These are phyloP conservation scores for Dittrichia graveolens DNA, from an alignment of 129 eudicot species.

Conservation along the genomic window DNA sequence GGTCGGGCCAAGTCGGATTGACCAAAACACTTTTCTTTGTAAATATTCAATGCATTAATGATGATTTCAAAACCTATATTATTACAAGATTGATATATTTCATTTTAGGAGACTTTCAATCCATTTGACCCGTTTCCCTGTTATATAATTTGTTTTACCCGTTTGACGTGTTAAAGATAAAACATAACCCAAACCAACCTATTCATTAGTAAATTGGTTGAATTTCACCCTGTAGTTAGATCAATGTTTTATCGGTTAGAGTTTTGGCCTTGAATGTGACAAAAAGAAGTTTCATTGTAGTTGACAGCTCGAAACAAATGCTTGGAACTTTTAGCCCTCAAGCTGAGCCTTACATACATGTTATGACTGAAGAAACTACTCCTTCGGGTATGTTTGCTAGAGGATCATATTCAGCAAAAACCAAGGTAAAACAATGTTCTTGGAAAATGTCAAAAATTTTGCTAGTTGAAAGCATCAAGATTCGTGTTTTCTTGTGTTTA, in stretches of 20 bases:
- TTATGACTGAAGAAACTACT: constrained; percentile 59
- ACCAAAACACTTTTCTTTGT: not conserved
- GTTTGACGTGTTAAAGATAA: not conserved
- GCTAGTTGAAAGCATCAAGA: not conserved
- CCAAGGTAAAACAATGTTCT: constrained; percentile 45
- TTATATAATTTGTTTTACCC: not conserved
- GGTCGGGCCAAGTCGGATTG: not conserved
- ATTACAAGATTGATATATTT: not conserved
- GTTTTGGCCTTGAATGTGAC: constrained; percentile 7
- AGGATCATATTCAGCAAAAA: constrained; percentile 60
- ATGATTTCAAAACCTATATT: too few species aligned
- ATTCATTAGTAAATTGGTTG: not conserved
- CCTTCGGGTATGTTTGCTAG: constrained; percentile 67
- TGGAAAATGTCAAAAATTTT: not conserved
- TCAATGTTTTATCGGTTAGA: constrained; percentile 1
- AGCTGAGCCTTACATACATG: constrained; percentile 57
- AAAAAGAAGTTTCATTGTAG: constrained; percentile 29
- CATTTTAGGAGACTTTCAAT: not conserved
- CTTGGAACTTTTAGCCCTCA: constrained; percentile 75
- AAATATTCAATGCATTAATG: too few species aligned
- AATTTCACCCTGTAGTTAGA: not conserved
- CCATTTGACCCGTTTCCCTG: too few species aligned
- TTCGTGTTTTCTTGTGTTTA: not conserved
- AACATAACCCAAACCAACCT: not conserved
- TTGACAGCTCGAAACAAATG: constrained; percentile 67